These are phyloP conservation scores for Astrocystis sublimbata DNA, from an alignment of 495 filamentous ascomycete species.

Conservation along the genomic window DNA sequence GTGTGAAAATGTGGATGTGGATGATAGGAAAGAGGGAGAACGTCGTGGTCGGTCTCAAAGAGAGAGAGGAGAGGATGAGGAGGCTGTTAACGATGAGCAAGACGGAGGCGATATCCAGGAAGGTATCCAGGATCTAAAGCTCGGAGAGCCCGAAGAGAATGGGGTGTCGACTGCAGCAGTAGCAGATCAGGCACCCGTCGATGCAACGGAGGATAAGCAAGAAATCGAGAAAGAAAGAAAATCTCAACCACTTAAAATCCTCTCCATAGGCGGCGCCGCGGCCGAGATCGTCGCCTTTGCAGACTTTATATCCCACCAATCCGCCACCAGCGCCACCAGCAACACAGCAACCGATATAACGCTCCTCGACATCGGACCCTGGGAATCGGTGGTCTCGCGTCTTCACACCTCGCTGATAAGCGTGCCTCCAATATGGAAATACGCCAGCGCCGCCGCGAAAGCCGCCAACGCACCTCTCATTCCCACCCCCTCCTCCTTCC, in stretches of 20 bases:
- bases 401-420: slow-evolving; percentile 52
- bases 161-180: background rate
- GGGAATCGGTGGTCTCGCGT: slow-evolving; percentile 59
- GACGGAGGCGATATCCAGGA: background rate
- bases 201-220: background rate
- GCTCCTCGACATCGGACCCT: slow-evolving; percentile 78
- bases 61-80: background rate
- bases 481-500: slow-evolving; percentile 32
- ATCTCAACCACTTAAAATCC: slow-evolving; percentile 40
- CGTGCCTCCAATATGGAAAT: slow-evolving; percentile 51
- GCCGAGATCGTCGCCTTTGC: slow-evolving; percentile 81
- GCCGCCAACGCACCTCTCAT: slow-evolving; percentile 48
- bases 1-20: background rate
- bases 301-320: slow-evolving; percentile 55
- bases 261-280: slow-evolving; percentile 83
- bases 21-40: background rate
- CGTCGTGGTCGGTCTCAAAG: background rate
- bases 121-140: background rate
- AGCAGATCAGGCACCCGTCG: background rate
- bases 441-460: slow-evolving; percentile 55
- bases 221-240: background rate
- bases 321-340: slow-evolving; percentile 11
- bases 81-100: background rate
- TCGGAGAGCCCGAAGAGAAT: background rate
- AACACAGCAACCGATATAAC: slow-evolving; percentile 45